phyloP scores from a whole-genome alignment of 1,284 basidiomycete species.

The Moesziomyces globuligerus region DNA sequence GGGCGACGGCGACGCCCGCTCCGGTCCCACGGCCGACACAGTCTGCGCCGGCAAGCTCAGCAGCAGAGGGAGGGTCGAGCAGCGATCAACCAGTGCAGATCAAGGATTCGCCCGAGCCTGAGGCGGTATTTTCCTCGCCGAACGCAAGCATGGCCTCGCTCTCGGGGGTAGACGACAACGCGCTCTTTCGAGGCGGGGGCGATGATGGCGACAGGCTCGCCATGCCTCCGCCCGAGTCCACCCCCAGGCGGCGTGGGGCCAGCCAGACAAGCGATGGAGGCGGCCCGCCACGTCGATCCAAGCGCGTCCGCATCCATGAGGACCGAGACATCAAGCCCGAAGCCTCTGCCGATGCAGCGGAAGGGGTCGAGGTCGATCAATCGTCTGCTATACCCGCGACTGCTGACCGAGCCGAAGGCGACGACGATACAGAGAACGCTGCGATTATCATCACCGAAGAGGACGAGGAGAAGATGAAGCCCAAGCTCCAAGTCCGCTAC shows the following conservation, averaged over 20 bases:
- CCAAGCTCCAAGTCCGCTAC: constrained; percentile 43
- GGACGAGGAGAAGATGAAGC: constrained; percentile 53
- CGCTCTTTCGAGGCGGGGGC: constrained; percentile 15
- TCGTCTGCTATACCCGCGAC: not conserved
- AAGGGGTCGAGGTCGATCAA: too few relatives aligned
- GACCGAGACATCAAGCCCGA: constrained; percentile 26
- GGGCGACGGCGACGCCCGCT: constrained; percentile 12
- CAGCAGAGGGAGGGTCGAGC: constrained; percentile 1
- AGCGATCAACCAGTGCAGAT: constrained; percentile 19
- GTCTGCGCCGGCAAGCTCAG: constrained; percentile 7
- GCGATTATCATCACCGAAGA: constrained; percentile 42
- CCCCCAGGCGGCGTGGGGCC: constrained; percentile 11
- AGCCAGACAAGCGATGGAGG: not conserved
- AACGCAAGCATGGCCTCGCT: constrained; percentile 19
- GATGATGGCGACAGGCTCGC: constrained; percentile 12
- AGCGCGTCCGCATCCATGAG: constrained; percentile 31
- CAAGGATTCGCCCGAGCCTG: constrained; percentile 41
- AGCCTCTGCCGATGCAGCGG: not conserved
- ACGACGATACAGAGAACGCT: constrained; percentile 4
- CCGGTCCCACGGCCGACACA: too few relatives aligned
- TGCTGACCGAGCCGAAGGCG: not conserved
- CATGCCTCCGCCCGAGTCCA: constrained; percentile 34
- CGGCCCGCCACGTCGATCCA: constrained; percentile 16
- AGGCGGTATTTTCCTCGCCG: constrained; percentile 3
- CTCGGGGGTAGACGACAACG: constrained; percentile 20